Evolutionary conservation across 2,329 filamentous ascomycete genomes (phyloP).

Genomic region (Ophioceras dolichostomum): DNA sequence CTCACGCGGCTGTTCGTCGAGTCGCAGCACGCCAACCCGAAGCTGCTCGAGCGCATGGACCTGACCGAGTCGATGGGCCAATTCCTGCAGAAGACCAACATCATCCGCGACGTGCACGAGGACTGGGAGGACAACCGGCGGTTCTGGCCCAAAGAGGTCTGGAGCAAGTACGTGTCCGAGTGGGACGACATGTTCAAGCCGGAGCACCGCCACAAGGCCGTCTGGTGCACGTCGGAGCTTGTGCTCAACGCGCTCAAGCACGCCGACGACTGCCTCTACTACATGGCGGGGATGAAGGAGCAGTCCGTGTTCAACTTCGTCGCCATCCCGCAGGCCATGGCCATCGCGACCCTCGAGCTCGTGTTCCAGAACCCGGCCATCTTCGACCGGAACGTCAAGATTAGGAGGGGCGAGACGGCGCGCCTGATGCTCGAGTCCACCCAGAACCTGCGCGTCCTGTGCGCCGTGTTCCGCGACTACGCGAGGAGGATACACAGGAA

Average conservation of each 20-base stretch:
- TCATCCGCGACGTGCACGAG: constrained; percentile 89
- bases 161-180: constrained; percentile 84
- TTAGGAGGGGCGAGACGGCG: constrained; percentile 90
- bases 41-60: constrained; percentile 63
- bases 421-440: constrained; percentile 85
- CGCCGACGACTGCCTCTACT: constrained; percentile 90
- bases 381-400: constrained; percentile 84
- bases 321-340: constrained; percentile 94
- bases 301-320: constrained; percentile 99
- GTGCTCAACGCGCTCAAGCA: constrained; percentile 79
- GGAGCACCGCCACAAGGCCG: constrained; percentile 61
- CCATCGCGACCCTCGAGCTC: constrained; percentile 84
- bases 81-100: constrained; percentile 97
- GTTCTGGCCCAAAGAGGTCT: constrained; percentile 95
- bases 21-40: constrained; percentile 74
- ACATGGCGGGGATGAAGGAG: constrained; percentile 87
- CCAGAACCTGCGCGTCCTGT: constrained; percentile 74
- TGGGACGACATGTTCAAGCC: constrained; percentile 87
- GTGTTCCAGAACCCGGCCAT: constrained; percentile 86
- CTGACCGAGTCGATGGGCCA: constrained; percentile 94
- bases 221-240: constrained; percentile 89
- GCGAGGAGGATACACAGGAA: constrained; percentile 76
- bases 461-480: constrained; percentile 70
- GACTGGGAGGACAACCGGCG: constrained; percentile 77
- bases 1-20: constrained; percentile 83